phyloP scores from a whole-genome alignment of 805 yeast genomes.

The Kazachstania kunashirensis region DNA sequence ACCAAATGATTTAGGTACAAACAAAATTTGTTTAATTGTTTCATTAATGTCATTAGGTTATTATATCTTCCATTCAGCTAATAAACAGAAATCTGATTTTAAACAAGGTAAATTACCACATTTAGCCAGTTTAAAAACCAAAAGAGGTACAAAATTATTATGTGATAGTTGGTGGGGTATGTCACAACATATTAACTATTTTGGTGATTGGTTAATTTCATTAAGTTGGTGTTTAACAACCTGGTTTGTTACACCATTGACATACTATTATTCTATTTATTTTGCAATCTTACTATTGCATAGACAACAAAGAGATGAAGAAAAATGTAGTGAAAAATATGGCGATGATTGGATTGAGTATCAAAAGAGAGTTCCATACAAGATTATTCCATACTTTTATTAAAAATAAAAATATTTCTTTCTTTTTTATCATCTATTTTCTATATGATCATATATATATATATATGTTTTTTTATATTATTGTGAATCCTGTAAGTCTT shows the following conservation, averaged over 20 bases:
- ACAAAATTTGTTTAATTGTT: slow-evolving; percentile 31
- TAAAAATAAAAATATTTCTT: slow-evolving; percentile 24
- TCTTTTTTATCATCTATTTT: background rate
- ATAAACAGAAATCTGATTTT: slow-evolving; percentile 76
- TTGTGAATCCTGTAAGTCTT: slow-evolving; percentile 45
- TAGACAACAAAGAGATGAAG: slow-evolving; percentile 86
- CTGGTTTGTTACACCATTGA: slow-evolving; percentile 67
- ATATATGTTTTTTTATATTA: background rate
- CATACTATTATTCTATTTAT: slow-evolving; percentile 79
- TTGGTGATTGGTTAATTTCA: slow-evolving; percentile 92
- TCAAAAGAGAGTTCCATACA: slow-evolving; percentile 71
- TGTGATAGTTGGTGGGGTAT: slow-evolving; percentile 94
- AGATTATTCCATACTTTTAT: slow-evolving; percentile 82
- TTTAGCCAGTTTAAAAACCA: slow-evolving; percentile 59
- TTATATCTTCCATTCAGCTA: slow-evolving; percentile 74
- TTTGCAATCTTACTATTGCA: slow-evolving; percentile 77
- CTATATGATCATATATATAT: slow-evolving; percentile 4
- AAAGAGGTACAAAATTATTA: slow-evolving; percentile 68
- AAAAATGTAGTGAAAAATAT: slow-evolving; percentile 78
- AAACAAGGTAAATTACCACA: slow-evolving; percentile 66
- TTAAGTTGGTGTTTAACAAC: slow-evolving; percentile 90
- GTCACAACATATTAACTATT: slow-evolving; percentile 87
- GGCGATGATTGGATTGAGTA: slow-evolving; percentile 82
- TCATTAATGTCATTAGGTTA: slow-evolving; percentile 53
- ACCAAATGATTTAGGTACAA: slow-evolving; percentile 34